Evolutionary conservation across 2,329 filamentous ascomycete species (phyloP).

Genomic region (Cladophialophora psammophila): DNA sequence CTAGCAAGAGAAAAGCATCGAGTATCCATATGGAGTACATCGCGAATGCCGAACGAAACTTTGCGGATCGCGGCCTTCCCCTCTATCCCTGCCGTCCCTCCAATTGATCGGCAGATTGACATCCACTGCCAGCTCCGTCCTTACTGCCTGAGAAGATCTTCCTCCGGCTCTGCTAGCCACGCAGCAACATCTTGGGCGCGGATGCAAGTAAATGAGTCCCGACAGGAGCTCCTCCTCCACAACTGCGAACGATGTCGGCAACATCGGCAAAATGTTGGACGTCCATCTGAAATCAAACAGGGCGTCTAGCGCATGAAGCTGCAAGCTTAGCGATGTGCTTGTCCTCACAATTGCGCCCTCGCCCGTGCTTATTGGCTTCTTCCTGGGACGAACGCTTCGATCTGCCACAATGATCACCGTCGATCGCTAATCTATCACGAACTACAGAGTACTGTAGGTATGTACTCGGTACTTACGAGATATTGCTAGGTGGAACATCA

Average conservation of each 20-base stretch:
- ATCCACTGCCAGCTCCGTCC: not conserved
- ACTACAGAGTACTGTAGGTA: not conserved
- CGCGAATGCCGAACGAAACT: not conserved
- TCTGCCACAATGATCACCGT: not conserved
- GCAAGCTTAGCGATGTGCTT: not conserved
- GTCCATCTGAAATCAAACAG: not conserved
- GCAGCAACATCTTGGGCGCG: not conserved
- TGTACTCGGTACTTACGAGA: too few relatives aligned
- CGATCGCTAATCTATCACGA: slow-evolving; percentile 9
- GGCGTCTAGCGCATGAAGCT: not conserved
- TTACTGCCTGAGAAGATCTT: not conserved
- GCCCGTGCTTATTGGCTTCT: not conserved
- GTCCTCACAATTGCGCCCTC: not conserved
- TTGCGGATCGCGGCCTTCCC: not conserved
- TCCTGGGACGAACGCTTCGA: not conserved
- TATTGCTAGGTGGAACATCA: not conserved
- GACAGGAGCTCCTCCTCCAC: not conserved
- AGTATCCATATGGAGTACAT: not conserved
- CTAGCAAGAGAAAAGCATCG: not conserved
- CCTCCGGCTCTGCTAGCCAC: not conserved
- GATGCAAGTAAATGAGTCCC: not conserved
- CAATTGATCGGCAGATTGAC: not conserved
- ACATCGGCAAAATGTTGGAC: not conserved
- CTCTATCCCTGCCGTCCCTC: not conserved
- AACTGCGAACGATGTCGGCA: not conserved